A percentile compares a stretch with the other conserved stretches of the same genome.
These are phyloP conservation scores for Xylaria sp. DNA, from an alignment of 2,329 filamentous ascomycete genomes.

Conservation along the genomic window DNA sequence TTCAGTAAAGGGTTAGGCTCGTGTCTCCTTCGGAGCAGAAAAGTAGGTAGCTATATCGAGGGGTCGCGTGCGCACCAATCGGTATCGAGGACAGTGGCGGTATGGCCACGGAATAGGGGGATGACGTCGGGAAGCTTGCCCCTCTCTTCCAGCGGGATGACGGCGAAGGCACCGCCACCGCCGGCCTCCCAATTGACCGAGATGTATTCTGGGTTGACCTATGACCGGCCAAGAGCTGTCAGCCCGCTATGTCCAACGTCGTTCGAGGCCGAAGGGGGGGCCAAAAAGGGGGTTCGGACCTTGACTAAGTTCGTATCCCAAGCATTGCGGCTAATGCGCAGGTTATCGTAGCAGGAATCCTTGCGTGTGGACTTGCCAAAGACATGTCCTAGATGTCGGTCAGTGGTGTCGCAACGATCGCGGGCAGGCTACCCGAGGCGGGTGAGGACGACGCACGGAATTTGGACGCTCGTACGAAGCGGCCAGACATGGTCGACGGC, in stretches of 20 bases:
- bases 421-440: constrained; percentile 14
- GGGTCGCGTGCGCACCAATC: constrained; percentile 71
- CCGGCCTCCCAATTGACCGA: constrained; percentile 98
- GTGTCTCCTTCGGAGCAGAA: constrained; percentile 18
- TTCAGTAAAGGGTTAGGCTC: constrained; percentile 46
- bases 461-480: constrained; percentile 70
- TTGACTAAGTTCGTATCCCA: constrained; percentile 99
- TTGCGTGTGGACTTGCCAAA: constrained; percentile 95
- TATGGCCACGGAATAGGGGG: constrained; percentile 94
- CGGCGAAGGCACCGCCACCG: constrained; percentile 94
- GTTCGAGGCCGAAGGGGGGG: constrained; percentile 7
- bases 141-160: constrained; percentile 86
- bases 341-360: constrained; percentile 98
- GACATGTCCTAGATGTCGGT: constrained; percentile 75
- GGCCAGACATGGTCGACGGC: constrained; percentile 56
- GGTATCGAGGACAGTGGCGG: constrained; percentile 91
- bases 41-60: constrained; percentile 17
- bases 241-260: no score
- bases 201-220: constrained; percentile 95
- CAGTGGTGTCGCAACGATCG: constrained; percentile 32
- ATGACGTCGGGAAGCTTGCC: constrained; percentile 91
- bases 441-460: constrained; percentile 57
- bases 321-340: constrained; percentile 95
- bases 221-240: constrained; percentile 29
- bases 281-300: constrained; percentile 50